Evolutionary conservation across 495 filamentous ascomycete species (phyloP).

Genomic region (Arthonia radiata): DNA sequence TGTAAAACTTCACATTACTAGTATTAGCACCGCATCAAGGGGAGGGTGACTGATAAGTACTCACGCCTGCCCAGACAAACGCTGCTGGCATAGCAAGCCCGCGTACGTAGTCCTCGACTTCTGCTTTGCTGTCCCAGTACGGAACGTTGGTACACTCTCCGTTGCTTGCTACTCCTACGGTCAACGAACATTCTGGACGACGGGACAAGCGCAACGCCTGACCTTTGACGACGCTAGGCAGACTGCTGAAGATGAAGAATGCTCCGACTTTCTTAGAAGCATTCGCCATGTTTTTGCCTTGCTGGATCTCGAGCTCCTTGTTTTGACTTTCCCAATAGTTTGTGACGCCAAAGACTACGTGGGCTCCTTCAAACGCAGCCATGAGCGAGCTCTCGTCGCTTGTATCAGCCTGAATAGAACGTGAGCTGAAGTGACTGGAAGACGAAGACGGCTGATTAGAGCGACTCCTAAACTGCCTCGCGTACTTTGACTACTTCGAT

Average conservation of each 20-base stretch:
- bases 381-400: slow-evolving; percentile 21
- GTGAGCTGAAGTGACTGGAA: slow-evolving; percentile 4
- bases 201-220: neutral
- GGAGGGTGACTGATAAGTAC: too few relatives aligned
- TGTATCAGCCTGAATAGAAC: slow-evolving; percentile 19
- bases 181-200: slow-evolving; percentile 12
- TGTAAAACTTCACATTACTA: too few relatives aligned
- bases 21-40: too few relatives aligned
- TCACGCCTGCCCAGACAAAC: slow-evolving; percentile 30
- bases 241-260: slow-evolving; percentile 26
- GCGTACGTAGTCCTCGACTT: slow-evolving; percentile 31
- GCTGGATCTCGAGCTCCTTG: slow-evolving; percentile 23
- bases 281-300: slow-evolving; percentile 31
- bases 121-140: slow-evolving; percentile 38
- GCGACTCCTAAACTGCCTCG: too few relatives aligned
- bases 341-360: slow-evolving; percentile 32
- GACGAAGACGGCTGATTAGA: too few relatives aligned
- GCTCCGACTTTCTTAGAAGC: slow-evolving; percentile 22
- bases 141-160: slow-evolving; percentile 24
- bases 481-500: too few relatives aligned
- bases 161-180: neutral
- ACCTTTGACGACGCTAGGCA: slow-evolving; percentile 12
- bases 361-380: slow-evolving; percentile 24
- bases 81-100: slow-evolving; percentile 21
- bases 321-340: slow-evolving; percentile 19